phyloP scores from a whole-genome alignment of 495 filamentous ascomycete species.

The Cenococcum geophilum region DNA sequence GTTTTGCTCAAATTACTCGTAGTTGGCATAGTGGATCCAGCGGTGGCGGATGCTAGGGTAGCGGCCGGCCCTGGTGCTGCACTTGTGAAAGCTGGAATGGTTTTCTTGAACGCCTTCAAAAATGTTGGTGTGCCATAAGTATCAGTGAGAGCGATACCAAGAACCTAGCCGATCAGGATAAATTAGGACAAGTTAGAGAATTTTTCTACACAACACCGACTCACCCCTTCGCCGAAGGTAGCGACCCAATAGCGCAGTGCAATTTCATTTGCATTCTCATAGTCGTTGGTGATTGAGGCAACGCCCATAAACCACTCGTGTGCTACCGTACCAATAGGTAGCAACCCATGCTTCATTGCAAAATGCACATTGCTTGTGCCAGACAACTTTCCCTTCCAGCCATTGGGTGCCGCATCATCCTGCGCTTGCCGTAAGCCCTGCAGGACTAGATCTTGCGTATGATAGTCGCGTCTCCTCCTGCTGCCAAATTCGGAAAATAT shows the following conservation, averaged over 20 bases:
- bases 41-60: slow-evolving; percentile 24
- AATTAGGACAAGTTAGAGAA: background rate
- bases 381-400: slow-evolving; percentile 62
- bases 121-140: slow-evolving; percentile 94
- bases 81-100: slow-evolving; percentile 40
- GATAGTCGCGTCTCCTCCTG: slow-evolving; percentile 80
- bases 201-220: background rate
- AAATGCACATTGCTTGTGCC: slow-evolving; percentile 97
- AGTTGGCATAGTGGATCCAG: slow-evolving; percentile 6
- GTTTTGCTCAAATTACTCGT: slow-evolving; percentile 21
- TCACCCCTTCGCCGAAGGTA: slow-evolving; percentile 79
- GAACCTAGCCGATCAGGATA: slow-evolving; percentile 44
- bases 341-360: slow-evolving; percentile 79
- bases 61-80: slow-evolving; percentile 21
- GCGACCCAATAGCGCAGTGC: slow-evolving; percentile 81
- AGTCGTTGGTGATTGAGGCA: slow-evolving; percentile 83
- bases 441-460: slow-evolving; percentile 89
- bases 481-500: slow-evolving; percentile 92
- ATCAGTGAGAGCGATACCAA: slow-evolving; percentile 92
- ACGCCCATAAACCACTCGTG: slow-evolving; percentile 99
- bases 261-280: slow-evolving; percentile 72
- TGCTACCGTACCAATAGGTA: slow-evolving; percentile 86
- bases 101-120: slow-evolving; percentile 71
- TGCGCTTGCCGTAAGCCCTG: slow-evolving; percentile 69
- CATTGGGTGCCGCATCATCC: slow-evolving; percentile 49